Evolutionary conservation across 306 rosid genomes (phyloP).

Genomic region (Vigna angularis): DNA sequence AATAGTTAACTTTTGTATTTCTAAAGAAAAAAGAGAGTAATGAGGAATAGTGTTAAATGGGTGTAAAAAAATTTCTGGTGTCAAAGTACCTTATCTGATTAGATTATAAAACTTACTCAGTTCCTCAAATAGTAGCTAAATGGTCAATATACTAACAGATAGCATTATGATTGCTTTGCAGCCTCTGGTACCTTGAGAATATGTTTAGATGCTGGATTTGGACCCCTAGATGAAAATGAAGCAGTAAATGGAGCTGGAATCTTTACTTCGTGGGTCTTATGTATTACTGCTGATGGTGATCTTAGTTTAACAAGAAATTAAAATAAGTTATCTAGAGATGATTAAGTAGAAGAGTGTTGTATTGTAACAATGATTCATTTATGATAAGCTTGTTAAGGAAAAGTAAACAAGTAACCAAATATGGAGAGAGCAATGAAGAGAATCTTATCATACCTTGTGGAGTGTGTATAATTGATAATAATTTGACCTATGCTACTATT

Average conservation of each 20-base stretch:
- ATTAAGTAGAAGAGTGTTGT: not conserved
- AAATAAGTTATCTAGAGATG: constrained; percentile 11
- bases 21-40: too few relatives aligned
- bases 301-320: constrained; percentile 51
- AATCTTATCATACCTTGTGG: constrained; percentile 60
- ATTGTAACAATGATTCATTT: constrained; percentile 4
- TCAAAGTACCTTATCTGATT: too few relatives aligned
- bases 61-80: too few relatives aligned
- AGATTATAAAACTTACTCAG: not conserved
- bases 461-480: constrained; percentile 59
- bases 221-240: constrained; percentile 91
- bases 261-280: constrained; percentile 55
- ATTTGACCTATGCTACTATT: constrained; percentile 52
- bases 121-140: constrained; percentile 13
- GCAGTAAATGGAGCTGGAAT: constrained; percentile 74
- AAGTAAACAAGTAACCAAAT: not conserved
- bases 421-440: constrained; percentile 7
- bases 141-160: constrained; percentile 11
- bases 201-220: constrained; percentile 63
- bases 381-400: constrained; percentile 8
- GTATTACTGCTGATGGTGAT: constrained; percentile 72
- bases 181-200: constrained; percentile 72
- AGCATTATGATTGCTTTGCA: not conserved
- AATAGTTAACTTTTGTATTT: too few relatives aligned
- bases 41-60: too few relatives aligned